These are phyloP conservation scores for Yamagishiella unicocca DNA, from an alignment of 139 green algal genomes.

Conservation along the genomic window DNA sequence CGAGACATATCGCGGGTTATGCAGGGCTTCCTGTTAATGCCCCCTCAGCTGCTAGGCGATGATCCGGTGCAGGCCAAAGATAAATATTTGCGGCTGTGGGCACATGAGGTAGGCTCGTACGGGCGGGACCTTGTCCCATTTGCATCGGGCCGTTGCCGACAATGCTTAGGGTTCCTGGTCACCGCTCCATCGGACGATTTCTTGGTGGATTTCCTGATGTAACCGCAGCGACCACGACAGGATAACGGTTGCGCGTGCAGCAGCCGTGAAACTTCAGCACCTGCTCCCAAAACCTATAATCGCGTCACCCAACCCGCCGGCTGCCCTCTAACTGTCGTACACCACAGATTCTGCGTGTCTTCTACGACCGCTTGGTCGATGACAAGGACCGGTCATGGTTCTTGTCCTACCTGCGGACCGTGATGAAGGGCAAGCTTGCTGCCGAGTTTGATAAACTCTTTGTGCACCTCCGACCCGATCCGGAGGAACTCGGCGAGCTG, in stretches of 20 bases:
- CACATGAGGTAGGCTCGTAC: conserved; percentile 83
- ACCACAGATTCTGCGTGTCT: conserved; percentile 76
- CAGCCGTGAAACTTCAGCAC: too few relatives aligned
- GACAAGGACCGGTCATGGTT: conserved; percentile 73
- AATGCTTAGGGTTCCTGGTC: too few relatives aligned
- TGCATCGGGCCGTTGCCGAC: too few relatives aligned
- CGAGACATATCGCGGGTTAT: conserved; percentile 86
- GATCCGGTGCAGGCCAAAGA: conserved; percentile 34
- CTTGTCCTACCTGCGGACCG: conserved; percentile 59
- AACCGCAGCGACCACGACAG: too few relatives aligned
- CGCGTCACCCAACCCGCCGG: neutral
- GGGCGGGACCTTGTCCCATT: too few relatives aligned
- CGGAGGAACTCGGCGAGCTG: conserved; percentile 13
- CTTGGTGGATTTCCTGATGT: too few relatives aligned
- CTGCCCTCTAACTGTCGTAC: neutral
- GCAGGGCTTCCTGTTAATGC: conserved; percentile 79
- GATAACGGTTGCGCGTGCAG: too few relatives aligned
- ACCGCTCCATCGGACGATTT: too few relatives aligned
- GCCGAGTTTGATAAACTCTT: conserved; percentile 61
- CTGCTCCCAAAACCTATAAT: neutral
- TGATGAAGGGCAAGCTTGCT: conserved; percentile 48
- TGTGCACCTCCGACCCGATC: conserved; percentile 34
- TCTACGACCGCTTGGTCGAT: conserved; percentile 83
- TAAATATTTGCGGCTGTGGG: conserved; percentile 76
- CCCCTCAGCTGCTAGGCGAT: conserved; percentile 42